Percentiles rank a stretch among this genome's conserved stretches.
These are phyloP conservation scores for Lomentospora prolificans DNA, from an alignment of 2,329 filamentous ascomycete species.

Conservation along the genomic window DNA sequence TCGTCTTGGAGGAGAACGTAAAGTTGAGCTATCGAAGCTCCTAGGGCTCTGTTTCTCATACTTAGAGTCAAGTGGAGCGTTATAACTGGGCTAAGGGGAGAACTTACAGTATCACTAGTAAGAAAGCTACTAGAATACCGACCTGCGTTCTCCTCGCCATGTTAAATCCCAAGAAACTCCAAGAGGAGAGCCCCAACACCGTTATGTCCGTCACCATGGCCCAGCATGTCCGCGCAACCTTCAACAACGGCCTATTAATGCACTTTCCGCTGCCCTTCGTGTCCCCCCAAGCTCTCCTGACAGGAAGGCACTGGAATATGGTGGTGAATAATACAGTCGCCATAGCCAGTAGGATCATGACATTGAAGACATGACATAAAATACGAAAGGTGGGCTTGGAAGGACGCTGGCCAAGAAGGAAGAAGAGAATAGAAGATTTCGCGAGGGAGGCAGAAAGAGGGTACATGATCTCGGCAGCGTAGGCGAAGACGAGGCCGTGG, in stretches of 20 bases:
- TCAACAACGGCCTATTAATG: not conserved
- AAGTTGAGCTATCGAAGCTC: not conserved
- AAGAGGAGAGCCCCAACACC: not conserved
- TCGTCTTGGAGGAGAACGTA: not conserved
- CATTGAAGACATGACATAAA: not conserved
- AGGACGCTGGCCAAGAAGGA: not conserved
- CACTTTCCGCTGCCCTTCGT: not conserved
- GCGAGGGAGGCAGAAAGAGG: not conserved
- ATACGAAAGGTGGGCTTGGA: not conserved
- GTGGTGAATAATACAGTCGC: not conserved
- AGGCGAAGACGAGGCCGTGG: not conserved
- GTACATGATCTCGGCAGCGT: not conserved
- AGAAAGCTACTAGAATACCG: not conserved
- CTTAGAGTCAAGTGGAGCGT: not conserved
- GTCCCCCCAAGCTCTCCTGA: not conserved
- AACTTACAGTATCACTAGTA: not conserved
- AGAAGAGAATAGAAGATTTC: conserved; percentile 2
- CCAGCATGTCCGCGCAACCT: not conserved
- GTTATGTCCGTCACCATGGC: not conserved
- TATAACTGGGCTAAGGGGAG: not conserved
- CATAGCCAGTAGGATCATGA: not conserved
- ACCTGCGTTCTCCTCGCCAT: not conserved
- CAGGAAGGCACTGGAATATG: not conserved
- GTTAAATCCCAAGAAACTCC: not conserved
- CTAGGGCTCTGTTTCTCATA: not conserved